These are phyloP conservation scores for Acacia acuminata DNA, from an alignment of 306 rosid species.

Conservation along the genomic window DNA sequence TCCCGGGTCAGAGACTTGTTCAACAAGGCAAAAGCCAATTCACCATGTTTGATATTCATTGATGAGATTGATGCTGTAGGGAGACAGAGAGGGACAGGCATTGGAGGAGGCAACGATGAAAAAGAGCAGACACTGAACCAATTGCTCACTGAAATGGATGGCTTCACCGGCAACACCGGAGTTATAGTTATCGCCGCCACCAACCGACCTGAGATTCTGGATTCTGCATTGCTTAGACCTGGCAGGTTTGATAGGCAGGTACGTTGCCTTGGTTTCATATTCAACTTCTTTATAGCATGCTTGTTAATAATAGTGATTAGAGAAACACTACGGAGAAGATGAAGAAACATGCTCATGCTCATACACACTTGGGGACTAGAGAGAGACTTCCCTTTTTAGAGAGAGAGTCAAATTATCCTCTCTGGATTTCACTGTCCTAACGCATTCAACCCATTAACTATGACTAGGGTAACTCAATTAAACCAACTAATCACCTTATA, in stretches of 20 bases:
- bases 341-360: too few relatives aligned
- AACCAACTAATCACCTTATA: too few relatives aligned
- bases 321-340: too few relatives aligned
- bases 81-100: slow-evolving; percentile 86
- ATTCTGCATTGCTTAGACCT: slow-evolving; percentile 75
- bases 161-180: slow-evolving; percentile 67
- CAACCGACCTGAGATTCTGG: slow-evolving; percentile 78
- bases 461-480: too few relatives aligned
- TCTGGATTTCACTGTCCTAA: too few relatives aligned
- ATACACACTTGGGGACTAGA: too few relatives aligned
- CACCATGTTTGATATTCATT: slow-evolving; percentile 78
- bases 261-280: neutral
- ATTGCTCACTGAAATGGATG: slow-evolving; percentile 85
- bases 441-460: too few relatives aligned
- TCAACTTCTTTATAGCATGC: neutral
- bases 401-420: too few relatives aligned
- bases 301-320: too few relatives aligned
- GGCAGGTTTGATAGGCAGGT: slow-evolving; percentile 88
- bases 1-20: slow-evolving; percentile 82
- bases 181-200: slow-evolving; percentile 79
- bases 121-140: slow-evolving; percentile 83
- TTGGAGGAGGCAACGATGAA: slow-evolving; percentile 86
- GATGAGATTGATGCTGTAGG: slow-evolving; percentile 89
- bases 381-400: too few relatives aligned
- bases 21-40: slow-evolving; percentile 66